These are phyloP conservation scores for Arachnomyces sp. DNA, from an alignment of 2,329 filamentous ascomycete species.

Conservation along the genomic window DNA sequence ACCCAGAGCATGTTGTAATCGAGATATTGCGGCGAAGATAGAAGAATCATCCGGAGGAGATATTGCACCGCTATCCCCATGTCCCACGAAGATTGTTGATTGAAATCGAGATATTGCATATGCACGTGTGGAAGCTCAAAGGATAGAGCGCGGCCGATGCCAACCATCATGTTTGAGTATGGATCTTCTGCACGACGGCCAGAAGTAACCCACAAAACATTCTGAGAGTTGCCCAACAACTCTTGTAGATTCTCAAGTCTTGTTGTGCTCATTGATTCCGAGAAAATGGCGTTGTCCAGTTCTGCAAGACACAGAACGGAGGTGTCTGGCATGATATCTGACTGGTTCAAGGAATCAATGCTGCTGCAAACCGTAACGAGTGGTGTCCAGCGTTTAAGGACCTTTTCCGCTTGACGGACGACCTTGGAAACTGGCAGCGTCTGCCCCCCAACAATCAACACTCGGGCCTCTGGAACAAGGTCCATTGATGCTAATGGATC, in stretches of 20 bases:
- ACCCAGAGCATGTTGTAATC: no score
- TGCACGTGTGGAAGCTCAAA: slow-evolving; percentile 4
- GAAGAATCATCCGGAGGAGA: slow-evolving; percentile 1
- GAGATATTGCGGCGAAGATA: no score
- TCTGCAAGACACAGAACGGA: not conserved
- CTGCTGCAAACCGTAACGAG: not conserved
- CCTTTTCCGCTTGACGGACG: no score
- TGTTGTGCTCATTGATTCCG: slow-evolving; percentile 8
- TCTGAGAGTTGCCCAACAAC: not conserved
- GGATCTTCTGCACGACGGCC: slow-evolving; percentile 5
- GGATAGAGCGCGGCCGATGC: slow-evolving; percentile 2
- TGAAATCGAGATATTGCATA: slow-evolving; percentile 6
- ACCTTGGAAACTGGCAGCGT: not conserved
- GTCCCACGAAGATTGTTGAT: not conserved
- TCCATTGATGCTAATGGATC: slow-evolving; percentile 15
- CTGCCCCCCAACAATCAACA: not conserved
- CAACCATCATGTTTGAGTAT: slow-evolving; percentile 4
- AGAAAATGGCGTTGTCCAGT: slow-evolving; percentile 12
- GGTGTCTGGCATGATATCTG: not conserved
- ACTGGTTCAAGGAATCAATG: not conserved
- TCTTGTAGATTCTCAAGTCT: slow-evolving; percentile 14
- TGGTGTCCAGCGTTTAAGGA: not conserved
- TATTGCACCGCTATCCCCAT: not conserved
- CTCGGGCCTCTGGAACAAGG: not conserved
- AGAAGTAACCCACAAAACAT: slow-evolving; percentile 10